These are phyloP conservation scores for Scenedesmus sp. DNA, from an alignment of 163 green algal species.

Conservation along the genomic window DNA sequence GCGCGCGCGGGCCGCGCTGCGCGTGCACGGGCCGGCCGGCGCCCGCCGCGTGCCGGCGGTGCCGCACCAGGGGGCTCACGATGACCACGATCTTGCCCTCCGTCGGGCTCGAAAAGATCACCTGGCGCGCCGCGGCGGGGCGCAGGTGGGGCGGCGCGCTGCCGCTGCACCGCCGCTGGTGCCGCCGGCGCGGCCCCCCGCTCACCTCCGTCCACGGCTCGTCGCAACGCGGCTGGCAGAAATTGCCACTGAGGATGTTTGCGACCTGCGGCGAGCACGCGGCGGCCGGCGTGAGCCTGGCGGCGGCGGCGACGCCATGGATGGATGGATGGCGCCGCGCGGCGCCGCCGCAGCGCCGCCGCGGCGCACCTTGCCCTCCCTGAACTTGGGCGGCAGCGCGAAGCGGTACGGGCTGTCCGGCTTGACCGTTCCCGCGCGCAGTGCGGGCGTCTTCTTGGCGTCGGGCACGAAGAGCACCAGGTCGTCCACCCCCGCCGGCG, in stretches of 20 bases:
- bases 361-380: conserved; percentile 67
- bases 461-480: conserved; percentile 70
- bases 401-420: conserved; percentile 64
- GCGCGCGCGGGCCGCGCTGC: too few species aligned
- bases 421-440: conserved; percentile 70
- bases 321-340: background rate
- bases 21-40: too few species aligned
- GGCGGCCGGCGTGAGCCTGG: too few species aligned
- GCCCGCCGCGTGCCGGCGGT: background rate
- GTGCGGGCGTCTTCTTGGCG: conserved; percentile 64
- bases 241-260: conserved; percentile 70
- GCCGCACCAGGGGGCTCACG: conserved; percentile 63
- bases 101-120: too few species aligned
- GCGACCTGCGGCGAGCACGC: background rate
- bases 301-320: too few species aligned
- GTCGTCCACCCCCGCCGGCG: conserved; percentile 51
- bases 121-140: too few species aligned
- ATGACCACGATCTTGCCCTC: conserved; percentile 72
- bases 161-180: too few species aligned
- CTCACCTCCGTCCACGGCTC: conserved; percentile 84
- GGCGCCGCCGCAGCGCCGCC: background rate
- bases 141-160: too few species aligned
- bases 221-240: conserved; percentile 76
- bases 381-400: conserved; percentile 64
- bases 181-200: conserved; percentile 66